phyloP scores from a whole-genome alignment of 2,329 filamentous ascomycete genomes.

The Epichloe gansuensis region DNA sequence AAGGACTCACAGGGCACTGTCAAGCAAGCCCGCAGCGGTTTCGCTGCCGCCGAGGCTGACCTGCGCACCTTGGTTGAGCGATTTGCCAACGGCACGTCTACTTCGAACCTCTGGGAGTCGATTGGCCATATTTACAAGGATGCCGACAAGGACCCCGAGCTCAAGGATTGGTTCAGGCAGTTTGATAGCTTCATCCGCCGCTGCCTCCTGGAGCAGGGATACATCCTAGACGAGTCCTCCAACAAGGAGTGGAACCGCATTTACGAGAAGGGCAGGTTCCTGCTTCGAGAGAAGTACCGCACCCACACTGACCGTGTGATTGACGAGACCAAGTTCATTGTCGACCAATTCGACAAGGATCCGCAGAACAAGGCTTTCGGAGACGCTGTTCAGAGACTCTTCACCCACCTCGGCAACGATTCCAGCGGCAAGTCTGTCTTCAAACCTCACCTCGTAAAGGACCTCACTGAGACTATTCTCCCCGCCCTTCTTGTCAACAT shows the following conservation, averaged over 20 bases:
- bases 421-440: conserved; percentile 73
- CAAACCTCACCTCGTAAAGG: conserved; percentile 87
- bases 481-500: conserved; percentile 73
- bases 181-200: conserved; percentile 68
- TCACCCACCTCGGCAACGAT: conserved; percentile 78
- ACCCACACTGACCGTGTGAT: conserved; percentile 74
- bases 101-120: conserved; percentile 72
- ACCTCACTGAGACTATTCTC: conserved; percentile 75
- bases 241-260: conserved; percentile 73
- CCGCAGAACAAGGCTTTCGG: conserved; percentile 74
- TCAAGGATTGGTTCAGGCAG: conserved; percentile 79
- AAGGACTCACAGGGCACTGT: conserved; percentile 55
- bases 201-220: conserved; percentile 81
- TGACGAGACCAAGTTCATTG: conserved; percentile 84
- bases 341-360: conserved; percentile 80
- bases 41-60: conserved; percentile 65
- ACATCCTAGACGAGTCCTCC: conserved; percentile 70
- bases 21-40: conserved; percentile 57
- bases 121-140: conserved; percentile 79
- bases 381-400: conserved; percentile 67
- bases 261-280: conserved; percentile 73
- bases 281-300: conserved; percentile 82
- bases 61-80: conserved; percentile 77
- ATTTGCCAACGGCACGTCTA: conserved; percentile 88
- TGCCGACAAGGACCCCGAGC: conserved; percentile 74